Evolutionary conservation across 257 asterid genomes (phyloP).

Genomic region (Capsicum rhomboideum): DNA sequence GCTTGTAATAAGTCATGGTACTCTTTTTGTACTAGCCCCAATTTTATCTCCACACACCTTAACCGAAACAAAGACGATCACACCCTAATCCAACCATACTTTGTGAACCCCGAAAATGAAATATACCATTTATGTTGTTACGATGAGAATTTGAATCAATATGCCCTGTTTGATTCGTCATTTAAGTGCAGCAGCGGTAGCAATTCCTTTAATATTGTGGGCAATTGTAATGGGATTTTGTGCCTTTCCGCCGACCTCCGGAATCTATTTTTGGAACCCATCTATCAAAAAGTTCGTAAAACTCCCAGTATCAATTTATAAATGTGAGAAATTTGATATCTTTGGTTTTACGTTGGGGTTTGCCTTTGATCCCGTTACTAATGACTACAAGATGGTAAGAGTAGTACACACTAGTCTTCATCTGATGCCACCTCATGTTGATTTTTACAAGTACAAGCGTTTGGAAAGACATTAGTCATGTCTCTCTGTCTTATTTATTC

Average conservation of each 20-base stretch:
- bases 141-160: background rate
- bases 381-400: background rate
- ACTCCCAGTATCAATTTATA: background rate
- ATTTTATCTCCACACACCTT: background rate
- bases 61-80: background rate
- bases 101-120: background rate
- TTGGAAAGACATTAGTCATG: background rate
- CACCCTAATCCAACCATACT: background rate
- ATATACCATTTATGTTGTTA: too few relatives aligned
- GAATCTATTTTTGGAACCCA: background rate
- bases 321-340: background rate
- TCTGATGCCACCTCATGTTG: background rate
- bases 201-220: background rate
- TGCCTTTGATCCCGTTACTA: background rate
- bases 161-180: background rate
- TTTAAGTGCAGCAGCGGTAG: background rate
- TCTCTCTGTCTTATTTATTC: background rate
- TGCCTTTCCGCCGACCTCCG: background rate
- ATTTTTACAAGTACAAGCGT: background rate
- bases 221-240: background rate
- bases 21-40: background rate
- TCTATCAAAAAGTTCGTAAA: background rate
- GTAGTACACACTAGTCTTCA: background rate
- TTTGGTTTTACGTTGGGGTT: background rate
- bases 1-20: constrained; percentile 5